phyloP scores from a whole-genome alignment of 257 asterid genomes.

The Nemophila menziesii region DNA sequence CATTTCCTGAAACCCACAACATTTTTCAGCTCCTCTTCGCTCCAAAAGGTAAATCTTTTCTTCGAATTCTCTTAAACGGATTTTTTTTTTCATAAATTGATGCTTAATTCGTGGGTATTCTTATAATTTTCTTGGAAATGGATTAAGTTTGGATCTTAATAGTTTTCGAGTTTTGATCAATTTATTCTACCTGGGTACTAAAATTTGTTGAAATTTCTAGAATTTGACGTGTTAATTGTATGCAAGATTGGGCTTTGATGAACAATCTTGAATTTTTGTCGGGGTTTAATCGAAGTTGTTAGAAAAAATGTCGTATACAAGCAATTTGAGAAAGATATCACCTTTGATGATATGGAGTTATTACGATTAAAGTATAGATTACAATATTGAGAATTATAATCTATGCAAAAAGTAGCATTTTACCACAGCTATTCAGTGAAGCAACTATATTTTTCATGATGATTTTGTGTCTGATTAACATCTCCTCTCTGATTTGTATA shows the following conservation, averaged over 20 bases:
- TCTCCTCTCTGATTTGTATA: slow-evolving; percentile 1
- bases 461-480: not conserved
- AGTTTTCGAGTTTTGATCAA: not conserved
- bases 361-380: too few relatives aligned
- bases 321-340: not conserved
- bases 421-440: too few relatives aligned
- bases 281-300: not conserved
- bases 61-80: not conserved
- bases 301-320: not conserved
- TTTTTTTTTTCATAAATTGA: too few relatives aligned
- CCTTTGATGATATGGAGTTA: not conserved
- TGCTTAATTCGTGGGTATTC: not conserved
- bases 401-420: too few relatives aligned
- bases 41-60: not conserved
- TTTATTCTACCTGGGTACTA: not conserved
- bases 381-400: not conserved
- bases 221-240: not conserved
- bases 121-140: not conserved
- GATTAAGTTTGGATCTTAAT: not conserved
- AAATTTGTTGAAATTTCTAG: not conserved
- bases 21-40: not conserved
- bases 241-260: not conserved
- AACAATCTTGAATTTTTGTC: not conserved
- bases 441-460: too few relatives aligned
- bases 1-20: not conserved